phyloP scores from a whole-genome alignment of 2,329 filamentous ascomycete genomes.

The Laburnicola sp. region DNA sequence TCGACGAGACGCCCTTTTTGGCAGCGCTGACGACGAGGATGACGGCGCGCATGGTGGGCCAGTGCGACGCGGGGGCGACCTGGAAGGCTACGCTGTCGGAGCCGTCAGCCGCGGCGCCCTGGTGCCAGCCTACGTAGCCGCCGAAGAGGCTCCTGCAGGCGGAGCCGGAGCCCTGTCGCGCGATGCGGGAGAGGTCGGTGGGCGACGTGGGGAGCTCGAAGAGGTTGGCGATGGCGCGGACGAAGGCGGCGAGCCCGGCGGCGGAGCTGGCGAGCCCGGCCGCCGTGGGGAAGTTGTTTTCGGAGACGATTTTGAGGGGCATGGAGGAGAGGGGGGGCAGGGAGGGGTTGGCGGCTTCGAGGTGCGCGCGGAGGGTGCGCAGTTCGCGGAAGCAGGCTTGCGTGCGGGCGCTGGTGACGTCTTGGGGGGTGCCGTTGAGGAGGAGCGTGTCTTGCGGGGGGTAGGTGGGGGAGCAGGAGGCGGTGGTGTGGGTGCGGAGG shows the following conservation, averaged over 20 bases:
- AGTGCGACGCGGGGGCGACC: conserved; percentile 85
- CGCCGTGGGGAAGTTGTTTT: conserved; percentile 99
- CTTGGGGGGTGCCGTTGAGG: conserved; percentile 81
- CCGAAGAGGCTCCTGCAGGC: conserved; percentile 93
- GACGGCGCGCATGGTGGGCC: conserved; percentile 91
- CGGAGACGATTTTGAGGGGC: conserved; percentile 83
- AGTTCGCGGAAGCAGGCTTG: conserved; percentile 92
- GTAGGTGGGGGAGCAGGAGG: conserved; percentile 80
- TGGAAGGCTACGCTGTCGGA: conserved; percentile 85
- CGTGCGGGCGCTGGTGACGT: conserved; percentile 85
- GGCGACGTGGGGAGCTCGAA: conserved; percentile 83
- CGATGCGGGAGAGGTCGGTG: conserved; percentile 83
- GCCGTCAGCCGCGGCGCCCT: conserved; percentile 74
- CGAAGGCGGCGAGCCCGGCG: conserved; percentile 66
- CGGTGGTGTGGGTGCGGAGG: conserved; percentile 93
- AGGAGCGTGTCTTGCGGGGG: conserved; percentile 69
- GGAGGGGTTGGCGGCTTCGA: conserved; percentile 72
- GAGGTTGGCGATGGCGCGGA: conserved; percentile 87
- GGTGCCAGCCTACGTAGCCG: conserved; percentile 94
- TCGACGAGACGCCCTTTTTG: conserved; percentile 94
- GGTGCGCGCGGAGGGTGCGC: conserved; percentile 70
- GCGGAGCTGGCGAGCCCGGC: conserved; percentile 74
- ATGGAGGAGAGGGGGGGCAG: conserved; percentile 80
- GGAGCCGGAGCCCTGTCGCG: conserved; percentile 90
- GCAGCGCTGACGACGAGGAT: conserved; percentile 89